phyloP scores from a whole-genome alignment of 1,139 yeast genomes.

The Lodderomyces pseudojiufengensis region DNA sequence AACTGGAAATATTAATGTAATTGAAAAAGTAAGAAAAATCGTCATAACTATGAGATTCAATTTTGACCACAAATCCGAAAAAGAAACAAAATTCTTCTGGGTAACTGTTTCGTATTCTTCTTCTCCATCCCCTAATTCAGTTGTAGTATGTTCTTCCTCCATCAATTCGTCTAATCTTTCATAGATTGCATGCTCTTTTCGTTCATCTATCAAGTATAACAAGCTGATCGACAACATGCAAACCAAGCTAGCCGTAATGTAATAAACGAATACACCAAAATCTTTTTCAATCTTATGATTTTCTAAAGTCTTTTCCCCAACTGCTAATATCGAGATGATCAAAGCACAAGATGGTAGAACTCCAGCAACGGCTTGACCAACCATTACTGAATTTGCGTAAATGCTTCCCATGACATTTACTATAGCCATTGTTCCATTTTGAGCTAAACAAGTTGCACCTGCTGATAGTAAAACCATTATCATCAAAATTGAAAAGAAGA shows the following conservation, averaged over 20 bases:
- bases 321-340: constrained; percentile 52
- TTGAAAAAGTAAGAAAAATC: constrained; percentile 70
- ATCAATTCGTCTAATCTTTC: constrained; percentile 16
- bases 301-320: constrained; percentile 28
- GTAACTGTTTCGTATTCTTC: constrained; percentile 13
- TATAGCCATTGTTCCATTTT: constrained; percentile 87
- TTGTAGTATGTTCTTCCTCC: constrained; percentile 9
- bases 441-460: constrained; percentile 68
- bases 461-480: constrained; percentile 56
- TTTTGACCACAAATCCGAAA: constrained; percentile 51
- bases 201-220: constrained; percentile 29
- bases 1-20: constrained; percentile 82
- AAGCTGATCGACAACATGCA: constrained; percentile 46
- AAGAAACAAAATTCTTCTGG: constrained; percentile 39
- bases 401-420: constrained; percentile 75
- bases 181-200: constrained; percentile 22
- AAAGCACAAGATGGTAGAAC: constrained; percentile 81
- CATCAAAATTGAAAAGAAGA: constrained; percentile 51
- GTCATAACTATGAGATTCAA: constrained; percentile 62
- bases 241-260: constrained; percentile 65
- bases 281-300: constrained; percentile 33
- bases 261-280: constrained; percentile 58
- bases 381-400: constrained; percentile 85
- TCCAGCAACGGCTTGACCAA: constrained; percentile 93
- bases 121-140: constrained; percentile 11